phyloP scores from a whole-genome alignment of 768 basidiomycete species.

The Pulveroboletus sp. region DNA sequence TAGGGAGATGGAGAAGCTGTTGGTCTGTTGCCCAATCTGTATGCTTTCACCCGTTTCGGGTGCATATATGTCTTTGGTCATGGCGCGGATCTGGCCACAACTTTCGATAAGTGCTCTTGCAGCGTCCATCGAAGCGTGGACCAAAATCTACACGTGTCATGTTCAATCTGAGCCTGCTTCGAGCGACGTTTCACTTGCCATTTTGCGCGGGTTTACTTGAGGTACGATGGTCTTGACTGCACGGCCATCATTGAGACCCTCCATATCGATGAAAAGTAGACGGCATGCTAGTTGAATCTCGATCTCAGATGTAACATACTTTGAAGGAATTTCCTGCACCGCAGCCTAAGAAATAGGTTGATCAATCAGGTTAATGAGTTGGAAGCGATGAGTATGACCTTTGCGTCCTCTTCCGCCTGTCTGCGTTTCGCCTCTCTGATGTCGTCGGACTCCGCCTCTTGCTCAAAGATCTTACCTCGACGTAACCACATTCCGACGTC shows the following conservation, averaged over 20 bases:
- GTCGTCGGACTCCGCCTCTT: slow-evolving; percentile 83
- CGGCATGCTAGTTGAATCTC: slow-evolving; percentile 83
- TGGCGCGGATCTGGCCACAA: slow-evolving; percentile 76
- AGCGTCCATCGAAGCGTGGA: slow-evolving; percentile 67
- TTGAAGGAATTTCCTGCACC: slow-evolving; percentile 83
- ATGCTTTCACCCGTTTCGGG: slow-evolving; percentile 73
- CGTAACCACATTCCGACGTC: slow-evolving; percentile 96
- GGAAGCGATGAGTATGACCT: slow-evolving; percentile 37
- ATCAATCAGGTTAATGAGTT: background rate
- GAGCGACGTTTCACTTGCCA: slow-evolving; percentile 48
- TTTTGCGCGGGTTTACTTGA: slow-evolving; percentile 92
- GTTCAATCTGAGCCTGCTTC: background rate
- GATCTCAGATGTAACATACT: slow-evolving; percentile 73
- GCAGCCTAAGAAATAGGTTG: slow-evolving; percentile 49
- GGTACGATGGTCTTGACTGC: slow-evolving; percentile 96
- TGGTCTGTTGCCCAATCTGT: slow-evolving; percentile 93
- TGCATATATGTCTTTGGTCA: slow-evolving; percentile 90
- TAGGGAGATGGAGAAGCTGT: slow-evolving; percentile 89
- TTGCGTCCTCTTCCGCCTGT: slow-evolving; percentile 70
- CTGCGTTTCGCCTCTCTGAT: slow-evolving; percentile 64
- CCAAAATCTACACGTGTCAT: slow-evolving; percentile 62
- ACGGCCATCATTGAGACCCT: slow-evolving; percentile 93
- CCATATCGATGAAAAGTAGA: slow-evolving; percentile 90
- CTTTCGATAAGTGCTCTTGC: slow-evolving; percentile 74
- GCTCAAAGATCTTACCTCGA: slow-evolving; percentile 86